These are phyloP conservation scores for Jamesozyma spencerorum DNA, from an alignment of 805 yeast species.

Conservation along the genomic window DNA sequence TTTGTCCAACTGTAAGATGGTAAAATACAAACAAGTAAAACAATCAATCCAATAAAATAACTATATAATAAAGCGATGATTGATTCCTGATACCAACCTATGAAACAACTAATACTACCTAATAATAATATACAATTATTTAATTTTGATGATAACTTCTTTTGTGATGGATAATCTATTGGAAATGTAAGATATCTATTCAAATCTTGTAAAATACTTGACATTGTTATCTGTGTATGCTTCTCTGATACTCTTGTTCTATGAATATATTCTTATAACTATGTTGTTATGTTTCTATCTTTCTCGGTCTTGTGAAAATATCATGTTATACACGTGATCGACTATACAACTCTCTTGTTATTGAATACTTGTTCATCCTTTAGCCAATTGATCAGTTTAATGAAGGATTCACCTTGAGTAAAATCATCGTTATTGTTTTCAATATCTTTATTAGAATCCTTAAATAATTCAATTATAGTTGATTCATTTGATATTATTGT, in stretches of 20 bases:
- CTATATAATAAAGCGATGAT: constrained; percentile 29
- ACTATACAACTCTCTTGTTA: neutral
- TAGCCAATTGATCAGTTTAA: constrained; percentile 14
- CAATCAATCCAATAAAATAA: constrained; percentile 32
- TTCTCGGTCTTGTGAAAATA: neutral
- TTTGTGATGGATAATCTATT: constrained; percentile 29
- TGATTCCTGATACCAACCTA: constrained; percentile 43
- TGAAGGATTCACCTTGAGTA: constrained; percentile 11
- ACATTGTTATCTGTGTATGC: constrained; percentile 21
- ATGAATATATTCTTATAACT: neutral
- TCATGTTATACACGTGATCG: neutral
- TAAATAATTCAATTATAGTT: constrained; percentile 7
- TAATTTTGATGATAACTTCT: constrained; percentile 12
- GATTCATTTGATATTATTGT: constrained; percentile 9
- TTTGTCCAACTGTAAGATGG: constrained; percentile 55
- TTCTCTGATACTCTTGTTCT: neutral
- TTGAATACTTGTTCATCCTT: constrained; percentile 14
- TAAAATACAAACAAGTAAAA: constrained; percentile 34
- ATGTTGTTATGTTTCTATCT: neutral
- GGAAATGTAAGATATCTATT: constrained; percentile 25
- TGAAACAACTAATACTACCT: constrained; percentile 33
- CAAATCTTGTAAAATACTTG: constrained; percentile 24
- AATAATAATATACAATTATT: constrained; percentile 14
- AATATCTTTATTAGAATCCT: neutral
- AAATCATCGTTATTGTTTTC: constrained; percentile 4